Evolutionary conservation across 345 rosid species (phyloP), one percentile per base, ranked within the genome.

Genomic region (Citrus mangshanensis): DNA sequence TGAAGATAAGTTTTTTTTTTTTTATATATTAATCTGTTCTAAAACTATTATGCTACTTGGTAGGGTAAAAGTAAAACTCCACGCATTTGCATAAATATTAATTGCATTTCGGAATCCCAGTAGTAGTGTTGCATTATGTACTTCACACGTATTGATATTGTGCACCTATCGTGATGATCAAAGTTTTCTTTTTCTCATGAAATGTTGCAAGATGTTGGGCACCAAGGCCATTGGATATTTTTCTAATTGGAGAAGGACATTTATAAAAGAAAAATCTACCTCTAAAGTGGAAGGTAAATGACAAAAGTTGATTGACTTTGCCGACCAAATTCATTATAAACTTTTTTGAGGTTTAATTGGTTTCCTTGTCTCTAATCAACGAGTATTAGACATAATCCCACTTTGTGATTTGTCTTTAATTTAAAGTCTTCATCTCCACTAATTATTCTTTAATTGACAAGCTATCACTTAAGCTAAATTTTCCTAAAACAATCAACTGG

Each of bases 331-430:
- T 37, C 84, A 78, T 46, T 70, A 1, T 24, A 65, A 63, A 62
- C 70, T 81, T 79, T 75, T 73, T 35, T 1, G 13, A 22, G 32
- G 46, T 25, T 81, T 75, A 28, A 30, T 51, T 30, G 80, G 46
- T 78, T 85, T 54, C 79, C 72, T 81, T 81, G 84, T 78, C 78
- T 65, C 58, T 70, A 81, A 79, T 80, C 63, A 72, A 72, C 25
- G 30, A n/a, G 60, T 2, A 72, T 73, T 79, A 55, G 54, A 69
- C 67, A 69, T 28, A 68, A 54, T 35, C 54, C 79, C 65, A 46
- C 77, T 70, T 76, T 65, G 13, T 32, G 42, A n/a, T 35, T 38
- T 49, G 72, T 73, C 69, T 58, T 75, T 66, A 22, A 66, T 66
- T 61, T 58, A 70, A 59, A 79, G 46, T 35, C 58, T 64, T 74